Conservation (phyloP, 2,329 filamentous ascomycete genomes). For the Zymoseptoria passerinii region DNA sequence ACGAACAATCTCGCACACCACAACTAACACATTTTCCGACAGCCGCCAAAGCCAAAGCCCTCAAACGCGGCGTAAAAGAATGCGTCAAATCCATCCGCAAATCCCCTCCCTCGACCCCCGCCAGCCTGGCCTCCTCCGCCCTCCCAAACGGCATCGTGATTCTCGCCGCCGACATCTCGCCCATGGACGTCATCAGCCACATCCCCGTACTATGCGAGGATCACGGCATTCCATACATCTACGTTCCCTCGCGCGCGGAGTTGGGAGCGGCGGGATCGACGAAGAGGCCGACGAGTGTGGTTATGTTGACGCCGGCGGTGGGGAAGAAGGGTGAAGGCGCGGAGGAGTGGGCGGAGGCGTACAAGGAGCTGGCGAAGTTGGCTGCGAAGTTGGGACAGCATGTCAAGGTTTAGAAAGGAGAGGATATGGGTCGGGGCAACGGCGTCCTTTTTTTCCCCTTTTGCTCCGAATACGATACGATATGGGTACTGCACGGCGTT, state of each 20-base stretch:
- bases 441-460: not conserved
- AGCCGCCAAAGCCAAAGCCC: conserved; percentile 92
- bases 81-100: conserved; percentile 98
- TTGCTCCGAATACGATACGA: not conserved
- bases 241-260: conserved; percentile 84
- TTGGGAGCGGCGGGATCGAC: conserved; percentile 88
- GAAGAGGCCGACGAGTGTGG: conserved; percentile 92
- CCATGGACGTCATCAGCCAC: conserved; percentile 97
- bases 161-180: conserved; percentile 94
- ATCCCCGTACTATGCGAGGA: conserved; percentile 97
- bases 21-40: conserved; percentile 14
- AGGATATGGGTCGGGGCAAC: not conserved
- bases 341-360: conserved; percentile 50
- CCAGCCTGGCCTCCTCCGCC: conserved; percentile 43
- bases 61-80: conserved; percentile 98
- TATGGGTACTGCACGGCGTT: not conserved
- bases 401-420: conserved; percentile 41
- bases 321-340: conserved; percentile 42
- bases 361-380: conserved; percentile 52
- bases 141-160: conserved; percentile 66
- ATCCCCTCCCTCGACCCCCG: conserved; percentile 61
- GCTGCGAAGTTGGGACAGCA: conserved; percentile 51
- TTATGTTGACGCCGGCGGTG: conserved; percentile 61
- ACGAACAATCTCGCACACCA: not conserved
- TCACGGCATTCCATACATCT: conserved; percentile 94